These are phyloP conservation scores for Lathyrus tuberosus DNA, from an alignment of 306 rosid species.

Conservation along the genomic window DNA sequence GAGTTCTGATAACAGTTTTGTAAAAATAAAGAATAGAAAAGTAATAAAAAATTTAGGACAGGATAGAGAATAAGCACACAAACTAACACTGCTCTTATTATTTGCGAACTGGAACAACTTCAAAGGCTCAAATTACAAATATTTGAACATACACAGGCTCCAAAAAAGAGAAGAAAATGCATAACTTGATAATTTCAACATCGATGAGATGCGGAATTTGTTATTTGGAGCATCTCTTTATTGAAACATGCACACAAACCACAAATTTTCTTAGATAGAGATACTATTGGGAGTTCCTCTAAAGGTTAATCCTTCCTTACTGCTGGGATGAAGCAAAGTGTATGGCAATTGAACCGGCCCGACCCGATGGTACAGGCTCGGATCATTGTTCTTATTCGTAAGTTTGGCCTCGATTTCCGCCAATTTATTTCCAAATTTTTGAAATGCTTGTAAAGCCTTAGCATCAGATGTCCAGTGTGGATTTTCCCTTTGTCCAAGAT, in stretches of 20 bases:
- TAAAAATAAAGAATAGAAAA: too few species aligned
- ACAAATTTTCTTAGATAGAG: slow-evolving; percentile 36
- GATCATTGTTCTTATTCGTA: slow-evolving; percentile 29
- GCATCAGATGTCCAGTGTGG: slow-evolving; percentile 69
- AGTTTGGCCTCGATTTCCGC: slow-evolving; percentile 41
- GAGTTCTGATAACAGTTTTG: too few species aligned
- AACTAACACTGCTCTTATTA: too few species aligned
- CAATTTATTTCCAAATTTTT: slow-evolving; percentile 57
- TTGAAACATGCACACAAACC: slow-evolving; percentile 26
- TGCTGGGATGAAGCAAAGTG: slow-evolving; percentile 46
- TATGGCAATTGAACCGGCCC: slow-evolving; percentile 50
- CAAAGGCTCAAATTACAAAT: too few species aligned
- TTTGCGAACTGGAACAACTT: too few species aligned
- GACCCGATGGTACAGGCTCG: slow-evolving; percentile 7
- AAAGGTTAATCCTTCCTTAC: slow-evolving; percentile 41
- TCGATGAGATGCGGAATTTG: slow-evolving; percentile 3
- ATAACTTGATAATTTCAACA: slow-evolving; percentile 16
- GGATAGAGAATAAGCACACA: too few species aligned
- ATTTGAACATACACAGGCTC: neutral
- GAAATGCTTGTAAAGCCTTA: slow-evolving; percentile 51
- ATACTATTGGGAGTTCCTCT: slow-evolving; percentile 51
- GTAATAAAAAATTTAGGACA: too few species aligned
- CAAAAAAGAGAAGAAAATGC: too few species aligned
- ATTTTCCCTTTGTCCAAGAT: slow-evolving; percentile 68
- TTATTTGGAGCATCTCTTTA: slow-evolving; percentile 31